Base-by-base conservation (phyloP, 495 filamentous ascomycete genomes). In the Terfezia claveryi region DNA sequence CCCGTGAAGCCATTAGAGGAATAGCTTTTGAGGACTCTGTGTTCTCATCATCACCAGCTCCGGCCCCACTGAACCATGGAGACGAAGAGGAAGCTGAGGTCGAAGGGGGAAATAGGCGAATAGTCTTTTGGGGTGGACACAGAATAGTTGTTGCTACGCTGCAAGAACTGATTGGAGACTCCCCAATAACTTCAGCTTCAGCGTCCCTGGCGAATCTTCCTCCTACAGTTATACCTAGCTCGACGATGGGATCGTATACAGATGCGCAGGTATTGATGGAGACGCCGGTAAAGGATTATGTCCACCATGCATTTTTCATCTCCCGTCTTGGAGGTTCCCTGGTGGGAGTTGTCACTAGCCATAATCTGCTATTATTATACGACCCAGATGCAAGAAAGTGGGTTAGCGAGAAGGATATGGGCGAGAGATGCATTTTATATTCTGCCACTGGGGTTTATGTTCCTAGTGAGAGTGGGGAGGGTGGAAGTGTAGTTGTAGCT, bases 351-450 rank as follows among this genome's bases (percentile, higher is more conserved):
- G 70, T 94, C 37, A 93, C 88, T 0, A 85, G 89, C 4, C 91
- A 95, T 65, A 94, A 95, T 71, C 78, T 81, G 4, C 62, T 82
- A 7, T 67, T 83, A 14, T 59, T 76, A 4, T 67, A 69, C 49
- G 63, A 70, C 10, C 59, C 55, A 54, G 50, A 54, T 16, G 36
- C 59, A 11, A 54, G 61, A 52, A 53, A 27, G 4, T 57, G 65
- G 36, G 41, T 46, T 46, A 23, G 41, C 23, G 57, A 72, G 27
- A 67, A 84, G 0, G 71, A 72, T 10, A 78, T 80, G 4, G 84
- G 83, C 8, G 86, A 87, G 9, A 75, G 81, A 53, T 91, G 85
- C 6, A 87, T 92, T 54, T 74, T 98, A 12, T 98, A 91, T 63
- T 84, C 87, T 10, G 89, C 87, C 0, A 77, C 87, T 59, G 41